These are phyloP conservation scores for Verticillium longisporum DNA, from an alignment of 2,329 filamentous ascomycete genomes.

Conservation along the genomic window DNA sequence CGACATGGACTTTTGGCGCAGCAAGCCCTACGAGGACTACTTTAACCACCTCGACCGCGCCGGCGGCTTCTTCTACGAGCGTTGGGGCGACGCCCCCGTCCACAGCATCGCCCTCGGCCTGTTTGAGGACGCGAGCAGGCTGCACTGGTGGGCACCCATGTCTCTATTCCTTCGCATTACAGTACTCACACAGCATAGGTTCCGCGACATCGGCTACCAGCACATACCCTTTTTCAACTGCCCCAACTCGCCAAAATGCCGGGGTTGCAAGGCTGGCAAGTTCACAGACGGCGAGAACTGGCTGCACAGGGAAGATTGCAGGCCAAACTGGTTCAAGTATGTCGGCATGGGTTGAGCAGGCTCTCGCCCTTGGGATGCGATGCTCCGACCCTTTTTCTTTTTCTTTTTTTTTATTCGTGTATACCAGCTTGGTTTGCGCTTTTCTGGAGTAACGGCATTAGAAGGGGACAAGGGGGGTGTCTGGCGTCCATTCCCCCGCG, in stretches of 20 bases:
- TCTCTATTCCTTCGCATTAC: neutral
- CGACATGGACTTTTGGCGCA: constrained; percentile 88
- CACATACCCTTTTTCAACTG: constrained; percentile 99
- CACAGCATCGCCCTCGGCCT: constrained; percentile 89
- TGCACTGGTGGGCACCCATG: constrained; percentile 73
- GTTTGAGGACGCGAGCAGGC: constrained; percentile 83
- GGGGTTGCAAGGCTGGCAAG: constrained; percentile 75
- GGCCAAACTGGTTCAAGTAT: constrained; percentile 96
- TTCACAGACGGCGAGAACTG: constrained; percentile 85
- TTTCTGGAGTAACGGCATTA: neutral
- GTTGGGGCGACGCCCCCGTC: constrained; percentile 96
- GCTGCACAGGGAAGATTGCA: constrained; percentile 85
- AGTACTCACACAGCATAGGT: constrained; percentile 50
- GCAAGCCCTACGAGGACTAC: constrained; percentile 86
- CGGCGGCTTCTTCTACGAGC: constrained; percentile 96
- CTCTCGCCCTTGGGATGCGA: no score
- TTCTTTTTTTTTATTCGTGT: neutral
- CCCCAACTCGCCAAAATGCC: constrained; percentile 91
- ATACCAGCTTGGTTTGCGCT: neutral
- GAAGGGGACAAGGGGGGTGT: neutral
- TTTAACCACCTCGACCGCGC: constrained; percentile 92
- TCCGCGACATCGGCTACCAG: constrained; percentile 98
- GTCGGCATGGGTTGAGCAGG: constrained; percentile 64
- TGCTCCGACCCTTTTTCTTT: no score
- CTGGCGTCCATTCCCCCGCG: neutral